Conservation (phyloP, 1,139 yeast genomes). For the Protomyces pachydermus region DNA sequence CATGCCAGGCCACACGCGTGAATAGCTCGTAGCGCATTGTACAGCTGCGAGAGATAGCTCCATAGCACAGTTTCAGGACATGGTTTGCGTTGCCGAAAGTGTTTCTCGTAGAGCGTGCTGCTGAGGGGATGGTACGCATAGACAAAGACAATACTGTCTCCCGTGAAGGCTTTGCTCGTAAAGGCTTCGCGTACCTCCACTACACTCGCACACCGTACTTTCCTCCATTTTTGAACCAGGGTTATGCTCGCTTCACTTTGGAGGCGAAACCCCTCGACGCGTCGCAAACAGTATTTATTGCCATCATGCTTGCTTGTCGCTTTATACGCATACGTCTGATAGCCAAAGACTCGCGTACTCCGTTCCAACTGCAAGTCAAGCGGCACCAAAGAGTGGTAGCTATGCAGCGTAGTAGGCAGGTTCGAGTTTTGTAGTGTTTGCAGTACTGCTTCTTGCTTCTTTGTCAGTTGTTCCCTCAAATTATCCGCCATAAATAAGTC, state of each 20-base stretch:
- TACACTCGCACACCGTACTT: conserved; percentile 53
- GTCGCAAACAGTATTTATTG: conserved; percentile 64
- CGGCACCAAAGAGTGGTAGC: conserved; percentile 82
- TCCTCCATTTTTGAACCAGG: conserved; percentile 51
- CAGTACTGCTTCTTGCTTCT: conserved; percentile 74
- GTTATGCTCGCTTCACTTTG: conserved; percentile 55
- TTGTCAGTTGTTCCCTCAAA: conserved; percentile 64
- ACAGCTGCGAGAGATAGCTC: conserved; percentile 68
- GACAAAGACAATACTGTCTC: conserved; percentile 43
- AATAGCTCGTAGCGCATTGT: conserved; percentile 58
- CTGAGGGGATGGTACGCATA: conserved; percentile 31
- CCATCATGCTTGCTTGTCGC: conserved; percentile 80
- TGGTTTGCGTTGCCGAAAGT: conserved; percentile 36
- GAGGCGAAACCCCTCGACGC: conserved; percentile 61
- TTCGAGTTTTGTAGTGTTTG: conserved; percentile 60
- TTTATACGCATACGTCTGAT: conserved; percentile 64
- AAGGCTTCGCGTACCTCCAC: conserved; percentile 75
- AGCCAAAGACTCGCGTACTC: conserved; percentile 54
- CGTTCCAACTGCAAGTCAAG: conserved; percentile 60
- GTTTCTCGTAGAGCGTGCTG: conserved; percentile 53
- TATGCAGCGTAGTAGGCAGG: conserved; percentile 71
- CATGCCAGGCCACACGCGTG: conserved; percentile 63
- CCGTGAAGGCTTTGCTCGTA: conserved; percentile 82
- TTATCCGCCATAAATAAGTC: conserved; percentile 68
- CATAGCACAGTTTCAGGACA: conserved; percentile 66